Conservation (phyloP, 2,329 filamentous ascomycete genomes). For the Bertia moriformis region DNA sequence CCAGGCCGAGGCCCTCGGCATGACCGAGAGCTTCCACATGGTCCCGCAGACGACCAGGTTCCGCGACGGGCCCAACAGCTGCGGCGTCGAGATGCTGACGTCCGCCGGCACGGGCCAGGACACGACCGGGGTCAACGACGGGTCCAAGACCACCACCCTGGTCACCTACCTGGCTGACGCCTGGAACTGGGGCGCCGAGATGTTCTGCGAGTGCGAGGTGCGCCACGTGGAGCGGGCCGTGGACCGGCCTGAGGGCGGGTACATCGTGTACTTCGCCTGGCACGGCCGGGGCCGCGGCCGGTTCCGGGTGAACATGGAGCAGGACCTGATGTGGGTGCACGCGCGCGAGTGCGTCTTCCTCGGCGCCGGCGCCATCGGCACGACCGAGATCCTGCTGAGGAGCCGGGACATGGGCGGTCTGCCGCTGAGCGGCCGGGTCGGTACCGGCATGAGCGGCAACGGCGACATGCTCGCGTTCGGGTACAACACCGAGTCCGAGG, state of each 20-base stretch:
- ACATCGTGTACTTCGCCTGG: conserved; percentile 51
- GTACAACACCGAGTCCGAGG: conserved; percentile 41
- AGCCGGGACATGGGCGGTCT: conserved; percentile 34
- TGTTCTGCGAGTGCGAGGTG: conserved; percentile 58
- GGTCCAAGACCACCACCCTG: conserved; percentile 50
- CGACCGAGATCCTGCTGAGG: conserved; percentile 49
- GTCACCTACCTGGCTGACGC: conserved; percentile 56
- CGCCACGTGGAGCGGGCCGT: conserved; percentile 41
- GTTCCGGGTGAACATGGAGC: conserved; percentile 37
- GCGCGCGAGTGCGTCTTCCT: conserved; percentile 52
- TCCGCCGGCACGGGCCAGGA: conserved; percentile 49
- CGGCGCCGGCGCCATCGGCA: conserved; percentile 49
- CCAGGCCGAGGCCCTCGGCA: conserved; percentile 36
- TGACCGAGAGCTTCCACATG: conserved; percentile 34
- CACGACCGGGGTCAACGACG: conserved; percentile 49
- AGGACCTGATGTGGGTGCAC: conserved; percentile 52
- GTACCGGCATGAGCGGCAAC: conserved; percentile 49
- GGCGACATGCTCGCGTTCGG: conserved; percentile 53
- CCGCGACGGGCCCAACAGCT: conserved; percentile 40
- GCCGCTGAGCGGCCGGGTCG: conserved; percentile 37
- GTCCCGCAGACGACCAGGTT: conserved; percentile 52
- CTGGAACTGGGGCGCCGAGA: conserved; percentile 59
- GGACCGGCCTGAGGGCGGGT: conserved; percentile 28
- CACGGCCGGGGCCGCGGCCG: conserved; percentile 39
- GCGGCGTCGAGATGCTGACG: conserved; percentile 48